Percentiles rank a stretch among this genome's conserved stretches.
These are phyloP conservation scores for Fusarium xylarioides DNA, from an alignment of 2,329 filamentous ascomycete species.

Conservation along the genomic window DNA sequence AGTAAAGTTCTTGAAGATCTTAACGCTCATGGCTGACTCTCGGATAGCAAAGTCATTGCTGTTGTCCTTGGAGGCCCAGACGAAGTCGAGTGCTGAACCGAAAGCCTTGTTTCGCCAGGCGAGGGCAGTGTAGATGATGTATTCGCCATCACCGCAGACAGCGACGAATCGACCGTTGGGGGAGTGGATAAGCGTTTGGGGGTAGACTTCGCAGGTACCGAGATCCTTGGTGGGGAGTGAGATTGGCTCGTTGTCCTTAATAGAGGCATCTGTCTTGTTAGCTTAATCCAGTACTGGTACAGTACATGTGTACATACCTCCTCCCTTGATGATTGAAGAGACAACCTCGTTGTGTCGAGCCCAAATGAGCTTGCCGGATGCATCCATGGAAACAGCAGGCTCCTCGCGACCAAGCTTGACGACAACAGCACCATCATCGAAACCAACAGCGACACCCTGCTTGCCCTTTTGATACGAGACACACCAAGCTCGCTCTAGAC, in stretches of 20 bases:
- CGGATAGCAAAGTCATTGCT: conserved; percentile 98
- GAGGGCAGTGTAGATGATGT: conserved; percentile 97
- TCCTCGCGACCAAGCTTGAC: conserved; percentile 98
- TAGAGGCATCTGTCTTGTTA: conserved; percentile 68
- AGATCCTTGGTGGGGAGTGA: conserved; percentile 91
- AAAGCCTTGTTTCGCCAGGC: conserved; percentile 98
- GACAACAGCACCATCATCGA: conserved; percentile 96
- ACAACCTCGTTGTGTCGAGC: conserved; percentile 95
- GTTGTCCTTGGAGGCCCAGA: conserved; percentile 96
- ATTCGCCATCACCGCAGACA: conserved; percentile 92
- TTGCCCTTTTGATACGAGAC: conserved; percentile 94
- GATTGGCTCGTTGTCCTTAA: conserved; percentile 91
- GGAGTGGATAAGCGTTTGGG: conserved; percentile 93
- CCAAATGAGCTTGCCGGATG: conserved; percentile 95
- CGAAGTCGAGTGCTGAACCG: conserved; percentile 93
- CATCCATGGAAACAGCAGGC: conserved; percentile 97
- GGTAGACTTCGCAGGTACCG: conserved; percentile 95
- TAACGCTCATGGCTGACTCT: conserved; percentile 92
- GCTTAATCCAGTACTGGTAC: neutral
- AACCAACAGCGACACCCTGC: conserved; percentile 94
- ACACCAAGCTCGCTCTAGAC: conserved; percentile 96
- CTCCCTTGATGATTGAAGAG: conserved; percentile 93
- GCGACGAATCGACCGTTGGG: conserved; percentile 89
- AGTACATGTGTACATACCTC: conserved; percentile 56
- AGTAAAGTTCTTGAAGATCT: conserved; percentile 97